Evolutionary conservation across 768 basidiomycete genomes (phyloP).

Genomic region (Rhizopogon vinicolor): DNA sequence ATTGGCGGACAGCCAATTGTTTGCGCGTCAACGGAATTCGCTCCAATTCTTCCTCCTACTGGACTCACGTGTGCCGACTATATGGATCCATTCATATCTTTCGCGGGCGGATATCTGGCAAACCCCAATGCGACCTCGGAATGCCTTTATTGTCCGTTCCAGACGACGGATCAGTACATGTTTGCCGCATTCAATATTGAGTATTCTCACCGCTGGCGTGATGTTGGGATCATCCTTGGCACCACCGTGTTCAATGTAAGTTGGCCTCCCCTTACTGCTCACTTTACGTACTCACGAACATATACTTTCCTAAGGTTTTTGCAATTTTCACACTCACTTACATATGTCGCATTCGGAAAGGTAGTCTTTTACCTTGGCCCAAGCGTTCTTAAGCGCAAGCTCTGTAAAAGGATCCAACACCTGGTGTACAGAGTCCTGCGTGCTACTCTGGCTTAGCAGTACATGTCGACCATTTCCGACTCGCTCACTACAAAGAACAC

Average conservation of each 20-base stretch:
- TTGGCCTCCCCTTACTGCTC: not conserved
- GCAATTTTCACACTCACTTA: constrained; percentile 26
- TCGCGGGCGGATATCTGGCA: constrained; percentile 43
- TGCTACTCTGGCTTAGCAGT: too few relatives aligned
- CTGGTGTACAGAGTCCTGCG: not conserved
- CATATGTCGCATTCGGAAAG: constrained; percentile 23
- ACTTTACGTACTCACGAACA: not conserved
- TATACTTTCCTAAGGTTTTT: constrained; percentile 14
- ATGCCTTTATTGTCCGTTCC: constrained; percentile 53
- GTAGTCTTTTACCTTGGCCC: constrained; percentile 2
- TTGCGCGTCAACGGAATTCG: constrained; percentile 62
- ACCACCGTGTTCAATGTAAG: constrained; percentile 42
- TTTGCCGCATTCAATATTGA: constrained; percentile 48
- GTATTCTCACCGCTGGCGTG: constrained; percentile 46
- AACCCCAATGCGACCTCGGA: constrained; percentile 31
- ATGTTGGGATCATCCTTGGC: constrained; percentile 42
- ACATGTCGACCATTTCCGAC: too few relatives aligned
- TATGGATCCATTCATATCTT: constrained; percentile 35
- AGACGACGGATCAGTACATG: constrained; percentile 53
- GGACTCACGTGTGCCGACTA: constrained; percentile 46
- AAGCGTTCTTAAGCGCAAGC: not conserved
- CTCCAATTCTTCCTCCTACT: constrained; percentile 42
- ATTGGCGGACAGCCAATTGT: constrained; percentile 44
- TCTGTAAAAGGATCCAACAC: not conserved
- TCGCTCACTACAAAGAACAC: too few relatives aligned